phyloP scores from a whole-genome alignment of 2,329 filamentous ascomycete species.

The Cercospora berteroae region DNA sequence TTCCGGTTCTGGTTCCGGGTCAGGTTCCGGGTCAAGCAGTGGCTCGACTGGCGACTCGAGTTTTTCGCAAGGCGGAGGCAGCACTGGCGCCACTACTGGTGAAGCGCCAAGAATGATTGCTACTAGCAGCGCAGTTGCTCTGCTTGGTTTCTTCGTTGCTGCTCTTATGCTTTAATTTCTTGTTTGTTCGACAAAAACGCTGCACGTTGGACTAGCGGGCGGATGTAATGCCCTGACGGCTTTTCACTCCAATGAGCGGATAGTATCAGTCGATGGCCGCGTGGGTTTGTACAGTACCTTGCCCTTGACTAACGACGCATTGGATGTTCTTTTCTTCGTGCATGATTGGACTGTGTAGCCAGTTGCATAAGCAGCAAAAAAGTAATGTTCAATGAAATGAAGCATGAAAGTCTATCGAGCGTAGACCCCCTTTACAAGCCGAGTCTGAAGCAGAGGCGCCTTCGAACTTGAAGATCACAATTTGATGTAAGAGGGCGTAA shows the following conservation, averaged over 20 bases:
- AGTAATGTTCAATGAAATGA: constrained; percentile 18
- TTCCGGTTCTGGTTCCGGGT: constrained; percentile 15
- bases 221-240: constrained; percentile 22
- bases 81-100: constrained; percentile 26
- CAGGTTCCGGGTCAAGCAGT: constrained; percentile 22
- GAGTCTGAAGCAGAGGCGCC: neutral
- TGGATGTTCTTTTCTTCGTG: constrained; percentile 17
- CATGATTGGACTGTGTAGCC: constrained; percentile 18
- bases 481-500: neutral
- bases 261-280: constrained; percentile 12
- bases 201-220: constrained; percentile 3
- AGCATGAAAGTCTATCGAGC: constrained; percentile 5
- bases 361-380: constrained; percentile 10
- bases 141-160: constrained; percentile 40
- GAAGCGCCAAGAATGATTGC: constrained; percentile 36
- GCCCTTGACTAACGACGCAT: constrained; percentile 11
- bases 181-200: constrained; percentile 8
- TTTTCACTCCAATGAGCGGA: constrained; percentile 18
- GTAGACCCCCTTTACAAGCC: neutral
- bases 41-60: constrained; percentile 10
- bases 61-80: constrained; percentile 32
- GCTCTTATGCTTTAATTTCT: constrained; percentile 36
- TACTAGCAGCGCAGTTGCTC: constrained; percentile 37
- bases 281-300: constrained; percentile 21
- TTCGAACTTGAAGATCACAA: neutral